phyloP scores from a whole-genome alignment of 2,329 filamentous ascomycete species.

The Camillea tinctor region DNA sequence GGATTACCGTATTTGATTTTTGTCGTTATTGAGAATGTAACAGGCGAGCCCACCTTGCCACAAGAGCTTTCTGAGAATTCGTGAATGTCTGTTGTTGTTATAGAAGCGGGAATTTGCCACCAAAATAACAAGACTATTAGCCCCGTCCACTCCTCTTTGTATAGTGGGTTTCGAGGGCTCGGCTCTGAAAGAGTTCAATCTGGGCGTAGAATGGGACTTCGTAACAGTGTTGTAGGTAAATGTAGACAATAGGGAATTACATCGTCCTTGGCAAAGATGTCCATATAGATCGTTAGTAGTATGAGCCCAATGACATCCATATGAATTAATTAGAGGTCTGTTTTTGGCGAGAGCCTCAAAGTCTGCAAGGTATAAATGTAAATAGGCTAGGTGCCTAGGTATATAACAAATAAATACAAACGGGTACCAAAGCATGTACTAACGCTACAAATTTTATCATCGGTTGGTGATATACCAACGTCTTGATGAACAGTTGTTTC shows the following conservation, averaged over 20 bases:
- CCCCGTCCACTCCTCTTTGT: slow-evolving; percentile 2
- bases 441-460: background rate
- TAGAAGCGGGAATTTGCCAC: slow-evolving; percentile 9
- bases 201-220: slow-evolving; percentile 6
- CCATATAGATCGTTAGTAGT: slow-evolving; percentile 4
- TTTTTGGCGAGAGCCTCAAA: background rate
- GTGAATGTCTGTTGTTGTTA: slow-evolving; percentile 3
- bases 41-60: slow-evolving; percentile 5
- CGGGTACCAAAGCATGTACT: too few relatives aligned
- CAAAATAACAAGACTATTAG: slow-evolving; percentile 1
- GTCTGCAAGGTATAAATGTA: background rate
- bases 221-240: slow-evolving; percentile 2
- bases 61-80: slow-evolving; percentile 3
- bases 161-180: background rate
- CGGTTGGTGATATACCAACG: slow-evolving; percentile 3
- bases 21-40: slow-evolving; percentile 7
- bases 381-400: too few relatives aligned
- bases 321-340: too few relatives aligned
- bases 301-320: background rate
- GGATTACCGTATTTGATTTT: too few relatives aligned
- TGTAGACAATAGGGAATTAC: background rate
- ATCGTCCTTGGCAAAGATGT: slow-evolving; percentile 7
- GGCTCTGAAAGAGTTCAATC: background rate
- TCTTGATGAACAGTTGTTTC: slow-evolving; percentile 1
- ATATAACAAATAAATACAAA: too few relatives aligned